Evolutionary conservation across 177 flowering plant genomes (phyloP).

Genomic region (Vitis hybrid): DNA sequence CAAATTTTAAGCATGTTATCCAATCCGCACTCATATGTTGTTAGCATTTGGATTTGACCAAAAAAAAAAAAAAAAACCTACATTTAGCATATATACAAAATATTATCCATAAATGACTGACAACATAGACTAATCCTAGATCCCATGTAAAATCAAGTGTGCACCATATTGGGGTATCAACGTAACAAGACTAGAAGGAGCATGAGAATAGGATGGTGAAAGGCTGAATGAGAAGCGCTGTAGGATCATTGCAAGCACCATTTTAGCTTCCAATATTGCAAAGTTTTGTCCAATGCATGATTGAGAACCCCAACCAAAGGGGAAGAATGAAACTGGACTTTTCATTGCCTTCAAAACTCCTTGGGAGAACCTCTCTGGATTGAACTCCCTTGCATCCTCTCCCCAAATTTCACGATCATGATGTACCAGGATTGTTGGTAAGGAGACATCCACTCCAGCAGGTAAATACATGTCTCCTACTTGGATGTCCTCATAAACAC

Average conservation of each 20-base stretch:
- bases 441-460: slow-evolving; percentile 10
- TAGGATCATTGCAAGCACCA: slow-evolving; percentile 30
- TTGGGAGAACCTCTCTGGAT: slow-evolving; percentile 39
- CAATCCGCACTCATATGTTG: no score
- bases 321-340: slow-evolving; percentile 17
- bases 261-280: slow-evolving; percentile 33
- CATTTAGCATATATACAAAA: no score
- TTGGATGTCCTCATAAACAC: slow-evolving; percentile 13
- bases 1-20: no score
- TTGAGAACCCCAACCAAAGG: slow-evolving; percentile 37
- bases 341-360: slow-evolving; percentile 36
- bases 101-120: no score
- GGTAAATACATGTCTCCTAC: slow-evolving; percentile 30
- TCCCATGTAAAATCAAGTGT: slow-evolving; percentile 18
- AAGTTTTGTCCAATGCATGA: slow-evolving; percentile 34
- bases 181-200: slow-evolving; percentile 17
- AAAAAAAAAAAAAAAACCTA: no score
- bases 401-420: slow-evolving; percentile 35
- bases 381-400: slow-evolving; percentile 37
- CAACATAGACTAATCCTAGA: neutral
- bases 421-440: slow-evolving; percentile 24
- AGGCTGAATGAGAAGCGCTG: slow-evolving; percentile 25
- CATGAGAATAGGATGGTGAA: slow-evolving; percentile 33
- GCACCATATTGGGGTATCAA: slow-evolving; percentile 27
- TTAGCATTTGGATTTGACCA: no score